Conservation (phyloP, 202 grass and related monocot species). For the Hordeum pubiflorum region DNA sequence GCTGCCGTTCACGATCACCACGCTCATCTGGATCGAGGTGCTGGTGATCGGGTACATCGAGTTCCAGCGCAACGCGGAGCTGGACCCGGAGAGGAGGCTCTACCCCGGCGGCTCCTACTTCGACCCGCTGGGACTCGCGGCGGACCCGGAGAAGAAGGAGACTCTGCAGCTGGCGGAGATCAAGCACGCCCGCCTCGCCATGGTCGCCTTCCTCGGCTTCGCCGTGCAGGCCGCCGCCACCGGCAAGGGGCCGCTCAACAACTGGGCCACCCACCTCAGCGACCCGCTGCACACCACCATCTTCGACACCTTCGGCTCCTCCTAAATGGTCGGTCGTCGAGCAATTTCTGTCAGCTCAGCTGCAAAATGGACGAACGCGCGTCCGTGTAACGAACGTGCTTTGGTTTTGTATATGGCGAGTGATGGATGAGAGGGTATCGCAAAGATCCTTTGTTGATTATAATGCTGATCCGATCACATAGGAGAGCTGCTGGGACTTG, state of each 20-base stretch:
- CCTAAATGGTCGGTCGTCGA: conserved; percentile 24
- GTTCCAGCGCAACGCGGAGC: conserved; percentile 96
- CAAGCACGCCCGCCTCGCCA: conserved; percentile 98
- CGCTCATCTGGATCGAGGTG: conserved; percentile 97
- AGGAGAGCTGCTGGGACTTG: conserved; percentile 32
- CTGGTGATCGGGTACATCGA: conserved; percentile 94
- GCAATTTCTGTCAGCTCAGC: neutral
- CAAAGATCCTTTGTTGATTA: conserved; percentile 17
- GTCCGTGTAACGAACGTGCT: neutral
- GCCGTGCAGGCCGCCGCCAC: conserved; percentile 94
- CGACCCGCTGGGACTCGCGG: conserved; percentile 75
- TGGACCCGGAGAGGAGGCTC: conserved; percentile 81
- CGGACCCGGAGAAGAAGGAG: conserved; percentile 89
- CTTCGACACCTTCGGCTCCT: conserved; percentile 70
- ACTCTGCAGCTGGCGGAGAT: conserved; percentile 88
- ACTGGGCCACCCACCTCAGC: conserved; percentile 96
- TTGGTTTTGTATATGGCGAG: conserved; percentile 36
- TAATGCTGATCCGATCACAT: conserved; percentile 29
- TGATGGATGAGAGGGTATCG: conserved; percentile 17
- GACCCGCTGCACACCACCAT: conserved; percentile 99
- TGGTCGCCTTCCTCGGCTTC: conserved; percentile 89
- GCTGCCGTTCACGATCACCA: conserved; percentile 80
- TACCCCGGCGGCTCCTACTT: conserved; percentile 87
- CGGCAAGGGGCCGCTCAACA: conserved; percentile 95
- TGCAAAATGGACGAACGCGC: neutral